Evolutionary conservation across 2,329 filamentous ascomycete genomes (phyloP).

Genomic region (Aspergillus sp.): DNA sequence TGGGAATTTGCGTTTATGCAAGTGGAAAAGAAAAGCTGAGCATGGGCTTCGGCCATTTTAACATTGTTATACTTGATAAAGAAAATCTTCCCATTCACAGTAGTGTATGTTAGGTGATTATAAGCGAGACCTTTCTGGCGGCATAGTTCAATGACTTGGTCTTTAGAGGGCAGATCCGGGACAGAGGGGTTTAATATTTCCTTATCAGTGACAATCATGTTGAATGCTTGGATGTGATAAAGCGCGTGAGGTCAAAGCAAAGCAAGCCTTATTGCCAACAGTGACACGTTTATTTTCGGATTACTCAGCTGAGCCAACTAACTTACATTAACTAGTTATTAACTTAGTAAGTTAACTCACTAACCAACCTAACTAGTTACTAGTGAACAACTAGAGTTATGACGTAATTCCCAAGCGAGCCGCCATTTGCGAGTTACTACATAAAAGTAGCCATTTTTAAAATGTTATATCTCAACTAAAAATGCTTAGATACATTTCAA

Average conservation of each 20-base stretch:
- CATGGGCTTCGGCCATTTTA: conserved; percentile 3
- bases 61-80: conserved; percentile 1
- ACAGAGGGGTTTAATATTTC: neutral
- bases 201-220: conserved; percentile 3
- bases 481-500: too few relatives aligned
- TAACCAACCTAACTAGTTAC: too few relatives aligned
- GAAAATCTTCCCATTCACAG: neutral
- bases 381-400: too few relatives aligned
- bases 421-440: too few relatives aligned
- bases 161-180: neutral
- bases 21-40: neutral
- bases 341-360: too few relatives aligned
- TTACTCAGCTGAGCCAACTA: neutral
- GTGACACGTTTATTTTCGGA: neutral
- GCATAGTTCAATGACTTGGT: conserved; percentile 1
- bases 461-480: too few relatives aligned
- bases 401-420: too few relatives aligned
- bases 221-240: neutral
- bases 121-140: neutral
- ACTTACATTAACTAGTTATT: too few relatives aligned
- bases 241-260: neutral
- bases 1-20: neutral
- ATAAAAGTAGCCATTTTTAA: too few relatives aligned
- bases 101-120: conserved; percentile 1
- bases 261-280: neutral